Evolutionary conservation across 352 stramenopile genomes (phyloP), one percentile per base, ranked within the genome.

Genomic region (Pythium folliculosum): DNA sequence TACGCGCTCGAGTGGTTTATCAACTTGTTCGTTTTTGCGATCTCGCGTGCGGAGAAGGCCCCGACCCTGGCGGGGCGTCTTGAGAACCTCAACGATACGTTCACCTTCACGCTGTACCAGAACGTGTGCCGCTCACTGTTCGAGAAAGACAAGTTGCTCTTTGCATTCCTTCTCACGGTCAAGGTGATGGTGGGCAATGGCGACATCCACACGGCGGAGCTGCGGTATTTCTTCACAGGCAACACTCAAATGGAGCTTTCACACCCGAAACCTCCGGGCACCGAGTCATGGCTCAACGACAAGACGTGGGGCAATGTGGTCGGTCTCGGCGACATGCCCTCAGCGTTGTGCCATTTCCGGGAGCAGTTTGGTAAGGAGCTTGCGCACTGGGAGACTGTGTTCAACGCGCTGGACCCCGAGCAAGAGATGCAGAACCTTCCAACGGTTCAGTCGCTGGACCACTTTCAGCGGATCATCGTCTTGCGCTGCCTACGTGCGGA

Each of bases 1-100:
- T 99, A 98, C 77, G 93, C 89, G 17, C 88, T 99, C 27, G 89
- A 98, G 59, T 99, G 94, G 94, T 99, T 98, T 72, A 98, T 98
- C 70, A 95, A 96, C 49, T 76, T 99, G 21, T 98, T 98, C 65
- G 82, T 97, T 38, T 89, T 95, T 44, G 87, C 95, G 3, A 98
- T 99, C 62, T 77, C 84, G 13, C 81, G 90, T 9, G 91, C 94
- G 0, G 84, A 94, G 35, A 95, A 90, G 51, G 72, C 84, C 5
- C 63, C 81, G 1, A 72, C 89, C 16, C 69, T 99, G 22, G 77
- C 90, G 9, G 82, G 92, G 5, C 87, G 96, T 3, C 73, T 99
- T 7, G 54, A 68, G 16, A 95, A 95, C 55, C 76, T 99, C 12
- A 98, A 97, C 65, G 89, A 97, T n/a, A 94, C 88, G 23, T 98